phyloP scores from a whole-genome alignment of 2,329 filamentous ascomycete species.

The Furcasterigmium furcatum region DNA sequence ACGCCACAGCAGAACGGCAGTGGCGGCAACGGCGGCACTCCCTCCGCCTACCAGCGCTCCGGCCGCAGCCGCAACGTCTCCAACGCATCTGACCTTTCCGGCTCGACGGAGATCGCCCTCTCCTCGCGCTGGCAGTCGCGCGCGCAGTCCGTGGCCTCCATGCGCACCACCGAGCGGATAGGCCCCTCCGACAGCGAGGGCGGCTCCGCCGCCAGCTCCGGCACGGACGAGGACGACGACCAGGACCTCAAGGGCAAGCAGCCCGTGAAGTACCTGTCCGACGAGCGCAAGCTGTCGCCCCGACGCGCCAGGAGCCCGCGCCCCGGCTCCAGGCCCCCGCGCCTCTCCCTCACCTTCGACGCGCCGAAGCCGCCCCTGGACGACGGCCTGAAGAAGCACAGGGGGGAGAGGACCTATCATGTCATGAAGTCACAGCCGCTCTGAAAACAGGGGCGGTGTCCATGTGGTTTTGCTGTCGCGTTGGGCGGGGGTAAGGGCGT shows the following conservation, averaged over 20 bases:
- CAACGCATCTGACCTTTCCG: slow-evolving; percentile 1
- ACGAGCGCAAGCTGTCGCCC: background rate
- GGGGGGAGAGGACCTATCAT: background rate
- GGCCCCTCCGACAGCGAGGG: background rate
- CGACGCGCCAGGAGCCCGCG: background rate
- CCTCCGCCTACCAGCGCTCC: background rate
- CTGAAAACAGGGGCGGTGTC: background rate
- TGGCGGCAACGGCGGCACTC: no score
- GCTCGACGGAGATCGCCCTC: background rate
- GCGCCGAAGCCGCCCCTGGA: background rate
- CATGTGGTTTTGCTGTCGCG: background rate
- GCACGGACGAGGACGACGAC: background rate
- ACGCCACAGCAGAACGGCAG: no score
- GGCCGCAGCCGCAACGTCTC: slow-evolving; percentile 1
- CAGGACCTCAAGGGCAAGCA: slow-evolving; percentile 1
- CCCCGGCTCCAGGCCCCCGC: background rate
- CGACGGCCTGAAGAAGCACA: background rate
- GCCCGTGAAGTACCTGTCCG: background rate
- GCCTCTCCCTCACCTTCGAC: slow-evolving; percentile 1
- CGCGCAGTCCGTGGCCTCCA: slow-evolving; percentile 1
- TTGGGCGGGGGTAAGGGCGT: background rate
- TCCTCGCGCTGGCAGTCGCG: slow-evolving; percentile 1
- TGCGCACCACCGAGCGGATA: slow-evolving; percentile 1
- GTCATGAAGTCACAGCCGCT: slow-evolving; percentile 4
- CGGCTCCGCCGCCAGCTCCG: background rate